Evolutionary conservation across 345 rosid genomes (phyloP), one percentile per base, ranked within the genome.

Genomic region (Punica granatum): DNA sequence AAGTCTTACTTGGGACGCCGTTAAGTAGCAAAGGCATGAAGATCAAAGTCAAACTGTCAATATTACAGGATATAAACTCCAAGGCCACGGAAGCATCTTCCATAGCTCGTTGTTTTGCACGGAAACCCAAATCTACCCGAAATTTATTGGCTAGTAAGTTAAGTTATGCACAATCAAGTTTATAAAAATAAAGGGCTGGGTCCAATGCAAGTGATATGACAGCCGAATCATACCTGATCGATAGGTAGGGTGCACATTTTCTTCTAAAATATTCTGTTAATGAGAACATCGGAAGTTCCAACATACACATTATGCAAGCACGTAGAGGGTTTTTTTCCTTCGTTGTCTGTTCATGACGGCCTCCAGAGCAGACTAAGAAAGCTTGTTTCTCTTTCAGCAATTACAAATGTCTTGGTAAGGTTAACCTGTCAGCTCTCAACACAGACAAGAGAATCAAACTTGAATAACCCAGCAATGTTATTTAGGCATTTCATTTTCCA

Each of bases 81-180:
- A 94, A 79, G 69, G 99, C 99, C 99, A 94, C 90, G 67, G 90
- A 65, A 63, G 97, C 90, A 80, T 94, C 99, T 69, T 90, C 97
- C 95, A 86, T 85, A 28, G 97, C 97, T 42, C 99, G 88, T 77
- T 94, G 94, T 77, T 94, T 89, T 59, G 97, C 99, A 51, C 86
- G 92, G 34, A 81, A 75, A 69, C 90, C 90, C 77, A 94, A 68
- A 80, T 90, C 96, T 75, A 94, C 96, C 98, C 90, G 76, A 65
- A 73, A 35, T 21, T n/a, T n/a, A n/a, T 63, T 34, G 21, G 49
- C 32, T 37, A 63, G 31, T n/a, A 63, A 63, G 19, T 23, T 23
- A n/a, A 36, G 42, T 33, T 63, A n/a, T 11, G 48, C 10, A 10
- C 46, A 39, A 28, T 30, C 9, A 56, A 13, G 30, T 56, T 56